Conservation (phyloP, 768 basidiomycete species). For the Amyloporia xantha region DNA sequence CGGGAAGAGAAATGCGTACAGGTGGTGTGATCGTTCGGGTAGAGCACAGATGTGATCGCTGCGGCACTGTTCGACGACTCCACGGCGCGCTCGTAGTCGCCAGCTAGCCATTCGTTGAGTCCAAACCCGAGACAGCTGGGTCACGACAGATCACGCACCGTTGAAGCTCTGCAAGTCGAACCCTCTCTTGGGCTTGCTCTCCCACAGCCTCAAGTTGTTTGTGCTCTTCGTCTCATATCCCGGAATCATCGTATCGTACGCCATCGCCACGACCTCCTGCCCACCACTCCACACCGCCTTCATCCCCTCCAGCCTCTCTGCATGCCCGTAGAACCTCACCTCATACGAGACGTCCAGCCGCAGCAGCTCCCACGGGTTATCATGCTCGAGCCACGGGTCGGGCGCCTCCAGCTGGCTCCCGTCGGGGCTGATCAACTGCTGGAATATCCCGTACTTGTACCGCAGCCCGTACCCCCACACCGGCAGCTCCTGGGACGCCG, state of each 20-base stretch:
- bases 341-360: conserved; percentile 81
- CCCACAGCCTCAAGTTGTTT: conserved; percentile 86
- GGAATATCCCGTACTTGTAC: conserved; percentile 96
- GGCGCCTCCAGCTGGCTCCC: conserved; percentile 83
- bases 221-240: conserved; percentile 80
- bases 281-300: conserved; percentile 80
- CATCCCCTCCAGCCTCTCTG: conserved; percentile 60
- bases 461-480: conserved; percentile 94
- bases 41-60: conserved; percentile 91
- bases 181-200: conserved; percentile 79
- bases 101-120: conserved; percentile 54
- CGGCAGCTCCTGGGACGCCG: conserved; percentile 83
- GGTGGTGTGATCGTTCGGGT: conserved; percentile 88
- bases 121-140: too few species aligned
- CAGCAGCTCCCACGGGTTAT: conserved; percentile 87
- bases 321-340: conserved; percentile 82
- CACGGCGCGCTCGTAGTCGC: conserved; percentile 88
- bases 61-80: conserved; percentile 85
- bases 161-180: conserved; percentile 97
- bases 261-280: conserved; percentile 88
- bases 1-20: conserved; percentile 21
- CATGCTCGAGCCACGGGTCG: conserved; percentile 86
- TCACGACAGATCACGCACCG: conserved; percentile 47
- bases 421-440: conserved; percentile 80
- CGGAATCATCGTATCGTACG: conserved; percentile 94